These are phyloP conservation scores for Akanthomyces muscarius DNA, from an alignment of 2,329 filamentous ascomycete genomes.

Conservation along the genomic window DNA sequence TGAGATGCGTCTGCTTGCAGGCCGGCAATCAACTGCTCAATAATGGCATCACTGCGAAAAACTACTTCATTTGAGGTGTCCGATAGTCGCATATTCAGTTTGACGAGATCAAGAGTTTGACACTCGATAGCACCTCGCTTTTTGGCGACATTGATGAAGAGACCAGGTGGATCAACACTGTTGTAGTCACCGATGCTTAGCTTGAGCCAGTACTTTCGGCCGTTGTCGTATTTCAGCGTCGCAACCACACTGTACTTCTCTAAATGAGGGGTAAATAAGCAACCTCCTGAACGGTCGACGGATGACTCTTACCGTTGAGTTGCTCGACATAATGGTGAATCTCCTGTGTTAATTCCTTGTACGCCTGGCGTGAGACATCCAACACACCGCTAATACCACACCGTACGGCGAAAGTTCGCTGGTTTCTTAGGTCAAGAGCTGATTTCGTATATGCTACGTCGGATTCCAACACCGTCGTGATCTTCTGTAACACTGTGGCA, in stretches of 20 bases:
- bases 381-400: slow-evolving; percentile 79
- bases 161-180: slow-evolving; percentile 53
- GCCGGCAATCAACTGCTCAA: slow-evolving; percentile 67
- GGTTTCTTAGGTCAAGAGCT: slow-evolving; percentile 82
- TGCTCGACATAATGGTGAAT: slow-evolving; percentile 66
- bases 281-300: not conserved
- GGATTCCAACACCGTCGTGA: slow-evolving; percentile 70
- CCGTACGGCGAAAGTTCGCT: slow-evolving; percentile 85
- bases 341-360: slow-evolving; percentile 82
- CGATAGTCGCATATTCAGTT: slow-evolving; percentile 71
- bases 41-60: slow-evolving; percentile 71
- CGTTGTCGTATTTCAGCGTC: slow-evolving; percentile 70
- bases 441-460: slow-evolving; percentile 74
- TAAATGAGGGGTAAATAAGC: slow-evolving; percentile 24
- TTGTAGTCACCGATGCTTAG: slow-evolving; percentile 61
- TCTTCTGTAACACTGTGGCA: slow-evolving; percentile 56
- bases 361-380: slow-evolving; percentile 83
- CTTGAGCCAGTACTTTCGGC: slow-evolving; percentile 75
- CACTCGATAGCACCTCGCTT: slow-evolving; percentile 80
- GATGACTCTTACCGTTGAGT: slow-evolving; percentile 53
- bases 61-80: slow-evolving; percentile 83
- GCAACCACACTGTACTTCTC: slow-evolving; percentile 56
- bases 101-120: slow-evolving; percentile 78
- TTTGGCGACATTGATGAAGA: slow-evolving; percentile 72
- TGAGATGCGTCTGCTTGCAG: slow-evolving; percentile 67